Conservation (phyloP, 2,329 filamentous ascomycete species). For the Ophiostoma novo-ulmi region DNA sequence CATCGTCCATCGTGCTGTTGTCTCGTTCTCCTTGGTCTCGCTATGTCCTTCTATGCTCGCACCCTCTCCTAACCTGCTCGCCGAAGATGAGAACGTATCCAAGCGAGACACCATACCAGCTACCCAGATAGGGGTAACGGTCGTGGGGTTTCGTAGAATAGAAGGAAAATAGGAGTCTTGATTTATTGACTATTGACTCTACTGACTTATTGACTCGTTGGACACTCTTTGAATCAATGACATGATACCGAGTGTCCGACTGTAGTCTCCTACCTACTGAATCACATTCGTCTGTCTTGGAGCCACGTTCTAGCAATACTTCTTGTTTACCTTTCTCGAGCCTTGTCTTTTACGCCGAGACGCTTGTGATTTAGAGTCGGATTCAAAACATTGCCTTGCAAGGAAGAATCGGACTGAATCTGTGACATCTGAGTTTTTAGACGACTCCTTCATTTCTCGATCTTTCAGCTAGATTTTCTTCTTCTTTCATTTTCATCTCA, state of each 20-base stretch:
- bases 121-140: background rate
- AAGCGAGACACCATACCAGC: background rate
- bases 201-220: background rate
- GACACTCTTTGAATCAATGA: background rate
- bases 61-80: conserved; percentile 8
- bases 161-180: background rate
- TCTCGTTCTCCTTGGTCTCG: background rate
- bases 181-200: background rate
- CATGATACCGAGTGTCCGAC: no score
- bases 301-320: background rate
- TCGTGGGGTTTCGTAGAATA: background rate
- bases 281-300: background rate
- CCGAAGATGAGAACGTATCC: background rate
- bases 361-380: background rate
- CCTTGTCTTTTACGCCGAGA: background rate
- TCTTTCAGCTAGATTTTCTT: no score
- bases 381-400: conserved; percentile 4
- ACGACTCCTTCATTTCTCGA: background rate
- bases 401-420: background rate
- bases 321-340: background rate
- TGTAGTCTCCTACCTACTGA: no score
- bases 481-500: background rate
- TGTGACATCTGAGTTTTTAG: background rate
- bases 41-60: background rate
- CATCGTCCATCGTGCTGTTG: background rate